Evolutionary conservation across 139 green algal genomes (phyloP).

Genomic region (Tetradesmus obliquus): DNA sequence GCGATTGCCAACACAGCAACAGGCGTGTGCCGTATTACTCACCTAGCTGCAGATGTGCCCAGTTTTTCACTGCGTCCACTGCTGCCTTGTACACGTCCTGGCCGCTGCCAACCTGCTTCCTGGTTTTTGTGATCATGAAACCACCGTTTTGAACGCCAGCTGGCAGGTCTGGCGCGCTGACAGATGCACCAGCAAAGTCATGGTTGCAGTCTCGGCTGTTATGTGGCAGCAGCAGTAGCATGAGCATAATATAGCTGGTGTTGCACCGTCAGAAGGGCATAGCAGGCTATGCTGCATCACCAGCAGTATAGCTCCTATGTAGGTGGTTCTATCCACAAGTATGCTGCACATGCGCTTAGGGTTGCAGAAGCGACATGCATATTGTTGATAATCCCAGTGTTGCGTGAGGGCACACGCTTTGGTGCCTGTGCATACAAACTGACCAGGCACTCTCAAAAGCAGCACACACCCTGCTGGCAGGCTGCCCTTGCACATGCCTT

Average conservation of each 20-base stretch:
- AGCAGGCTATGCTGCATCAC: neutral
- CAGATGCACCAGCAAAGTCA: constrained; percentile 3
- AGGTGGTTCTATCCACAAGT: neutral
- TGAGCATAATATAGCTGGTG: neutral
- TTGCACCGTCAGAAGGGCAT: neutral
- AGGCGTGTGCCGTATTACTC: neutral
- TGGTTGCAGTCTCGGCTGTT: constrained; percentile 27
- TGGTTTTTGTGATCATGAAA: constrained; percentile 35
- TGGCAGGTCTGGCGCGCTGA: constrained; percentile 6
- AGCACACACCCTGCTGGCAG: neutral
- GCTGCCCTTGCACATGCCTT: neutral
- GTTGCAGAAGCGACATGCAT: no score
- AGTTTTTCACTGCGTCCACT: constrained; percentile 1
- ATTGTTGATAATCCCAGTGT: no score
- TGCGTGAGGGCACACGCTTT: no score
- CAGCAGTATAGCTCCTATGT: neutral
- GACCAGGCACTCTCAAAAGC: no score
- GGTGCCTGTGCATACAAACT: no score
- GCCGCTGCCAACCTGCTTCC: constrained; percentile 18
- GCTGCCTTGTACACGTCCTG: constrained; percentile 16
- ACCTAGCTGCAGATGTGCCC: constrained; percentile 32
- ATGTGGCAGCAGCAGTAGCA: neutral
- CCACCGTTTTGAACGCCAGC: neutral
- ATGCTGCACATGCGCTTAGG: neutral
- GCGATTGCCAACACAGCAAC: no score